Evolutionary conservation across 768 basidiomycete species (phyloP).

Genomic region (Tulasnella sp.): DNA sequence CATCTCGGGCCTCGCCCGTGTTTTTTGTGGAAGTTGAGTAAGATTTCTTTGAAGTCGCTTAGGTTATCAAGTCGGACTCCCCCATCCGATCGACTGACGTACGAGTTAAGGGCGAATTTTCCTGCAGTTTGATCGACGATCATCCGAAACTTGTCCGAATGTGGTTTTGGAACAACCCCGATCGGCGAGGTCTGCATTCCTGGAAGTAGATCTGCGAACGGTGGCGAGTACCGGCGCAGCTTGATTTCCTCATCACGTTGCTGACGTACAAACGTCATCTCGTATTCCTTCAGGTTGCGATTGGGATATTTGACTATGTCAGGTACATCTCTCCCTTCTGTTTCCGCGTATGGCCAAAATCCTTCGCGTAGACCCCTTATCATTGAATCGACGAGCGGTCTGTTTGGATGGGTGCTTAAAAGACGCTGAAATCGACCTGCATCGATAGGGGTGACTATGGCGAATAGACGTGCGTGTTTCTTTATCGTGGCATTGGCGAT

Average conservation of each 20-base stretch:
- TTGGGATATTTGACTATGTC: slow-evolving; percentile 22
- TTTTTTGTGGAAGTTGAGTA: slow-evolving; percentile 5
- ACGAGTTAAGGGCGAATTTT: slow-evolving; percentile 29
- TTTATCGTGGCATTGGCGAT: slow-evolving; percentile 22
- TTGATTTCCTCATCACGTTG: slow-evolving; percentile 25
- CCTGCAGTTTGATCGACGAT: slow-evolving; percentile 35
- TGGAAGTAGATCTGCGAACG: slow-evolving; percentile 32
- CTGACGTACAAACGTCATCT: slow-evolving; percentile 22
- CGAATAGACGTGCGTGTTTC: slow-evolving; percentile 28
- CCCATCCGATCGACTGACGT: slow-evolving; percentile 26
- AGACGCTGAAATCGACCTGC: slow-evolving; percentile 26
- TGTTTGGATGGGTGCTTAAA: slow-evolving; percentile 31
- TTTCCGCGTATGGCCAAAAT: slow-evolving; percentile 38
- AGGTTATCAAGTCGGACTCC: slow-evolving; percentile 30
- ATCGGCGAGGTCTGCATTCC: slow-evolving; percentile 38
- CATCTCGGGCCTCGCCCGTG: not conserved
- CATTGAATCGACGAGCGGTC: slow-evolving; percentile 30
- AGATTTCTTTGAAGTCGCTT: slow-evolving; percentile 25
- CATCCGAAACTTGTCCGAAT: slow-evolving; percentile 29
- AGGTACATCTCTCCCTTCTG: slow-evolving; percentile 21
- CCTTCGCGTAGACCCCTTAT: slow-evolving; percentile 27
- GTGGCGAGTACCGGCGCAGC: slow-evolving; percentile 20
- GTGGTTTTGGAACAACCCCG: slow-evolving; percentile 31
- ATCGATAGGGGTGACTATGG: slow-evolving; percentile 31
- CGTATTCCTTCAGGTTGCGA: not conserved